Conservation (phyloP, 352 stramenopile genomes). For the Phytophthora multivora region DNA sequence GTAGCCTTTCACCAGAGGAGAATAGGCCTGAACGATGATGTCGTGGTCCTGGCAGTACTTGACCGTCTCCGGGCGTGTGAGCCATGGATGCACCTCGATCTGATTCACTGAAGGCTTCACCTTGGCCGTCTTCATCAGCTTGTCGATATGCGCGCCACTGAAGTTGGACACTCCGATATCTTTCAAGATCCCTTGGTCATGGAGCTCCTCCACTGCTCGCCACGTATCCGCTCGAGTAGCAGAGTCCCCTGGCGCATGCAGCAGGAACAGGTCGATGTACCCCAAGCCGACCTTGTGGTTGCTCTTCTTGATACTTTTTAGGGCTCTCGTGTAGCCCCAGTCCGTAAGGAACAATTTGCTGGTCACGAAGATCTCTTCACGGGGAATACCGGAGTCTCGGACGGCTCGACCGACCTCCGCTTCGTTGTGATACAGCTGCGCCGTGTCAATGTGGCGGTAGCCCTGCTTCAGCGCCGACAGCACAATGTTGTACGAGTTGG, state of each 20-base stretch:
- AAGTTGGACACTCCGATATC: slow-evolving; percentile 93
- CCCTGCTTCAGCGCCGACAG: slow-evolving; percentile 64
- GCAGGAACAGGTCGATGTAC: slow-evolving; percentile 87
- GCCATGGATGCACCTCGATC: slow-evolving; percentile 82
- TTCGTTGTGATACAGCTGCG: slow-evolving; percentile 89
- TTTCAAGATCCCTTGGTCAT: slow-evolving; percentile 58
- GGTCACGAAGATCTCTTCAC: slow-evolving; percentile 84
- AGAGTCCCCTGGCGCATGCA: slow-evolving; percentile 64
- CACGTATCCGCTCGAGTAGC: slow-evolving; percentile 51
- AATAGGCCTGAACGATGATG: slow-evolving; percentile 69
- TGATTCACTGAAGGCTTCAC: slow-evolving; percentile 84
- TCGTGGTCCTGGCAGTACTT: slow-evolving; percentile 60
- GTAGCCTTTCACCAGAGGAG: slow-evolving; percentile 46
- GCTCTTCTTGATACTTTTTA: slow-evolving; percentile 54
- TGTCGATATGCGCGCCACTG: slow-evolving; percentile 79
- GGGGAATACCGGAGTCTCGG: slow-evolving; percentile 69
- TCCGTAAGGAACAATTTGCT: slow-evolving; percentile 73
- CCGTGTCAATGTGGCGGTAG: slow-evolving; percentile 92
- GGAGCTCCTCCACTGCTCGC: slow-evolving; percentile 59
- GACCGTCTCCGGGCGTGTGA: slow-evolving; percentile 60
- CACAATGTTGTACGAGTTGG: slow-evolving; percentile 65
- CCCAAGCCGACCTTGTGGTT: slow-evolving; percentile 69
- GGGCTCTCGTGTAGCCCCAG: slow-evolving; percentile 76
- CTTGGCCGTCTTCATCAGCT: slow-evolving; percentile 65
- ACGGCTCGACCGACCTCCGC: slow-evolving; percentile 73